Conservation (phyloP, 305 asterid genomes). For the Solanum hybrid region DNA sequence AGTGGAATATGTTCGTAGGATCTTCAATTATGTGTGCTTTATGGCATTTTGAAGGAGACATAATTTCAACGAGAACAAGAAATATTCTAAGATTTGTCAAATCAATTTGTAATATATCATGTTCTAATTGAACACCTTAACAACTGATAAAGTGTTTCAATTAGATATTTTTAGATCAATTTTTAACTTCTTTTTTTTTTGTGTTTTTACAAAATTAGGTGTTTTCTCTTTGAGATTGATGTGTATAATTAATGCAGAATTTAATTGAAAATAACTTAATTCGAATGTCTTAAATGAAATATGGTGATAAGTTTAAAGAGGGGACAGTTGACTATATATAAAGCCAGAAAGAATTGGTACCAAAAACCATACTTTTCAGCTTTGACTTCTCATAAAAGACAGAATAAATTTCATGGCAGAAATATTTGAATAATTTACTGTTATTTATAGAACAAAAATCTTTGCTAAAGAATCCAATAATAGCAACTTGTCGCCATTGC, state of each 20-base stretch:
- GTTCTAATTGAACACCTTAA: background rate
- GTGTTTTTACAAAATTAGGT: background rate
- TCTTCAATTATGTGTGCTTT: background rate
- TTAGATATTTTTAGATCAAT: background rate
- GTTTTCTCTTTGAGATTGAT: background rate
- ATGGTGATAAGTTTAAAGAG: background rate
- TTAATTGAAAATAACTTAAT: no score
- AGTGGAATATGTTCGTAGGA: background rate
- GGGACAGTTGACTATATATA: background rate
- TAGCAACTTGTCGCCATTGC: background rate
- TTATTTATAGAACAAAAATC: background rate
- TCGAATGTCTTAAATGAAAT: no score
- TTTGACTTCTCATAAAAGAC: conserved; percentile 10
- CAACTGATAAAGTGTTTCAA: rapidly evolving
- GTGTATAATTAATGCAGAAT: background rate
- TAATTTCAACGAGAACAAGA: background rate
- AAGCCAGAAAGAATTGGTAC: background rate
- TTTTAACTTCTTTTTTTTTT: no score
- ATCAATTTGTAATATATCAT: background rate
- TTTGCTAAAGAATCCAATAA: conserved; percentile 7
- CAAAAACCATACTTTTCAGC: background rate
- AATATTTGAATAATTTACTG: background rate
- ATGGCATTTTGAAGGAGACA: background rate
- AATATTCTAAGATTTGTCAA: background rate
- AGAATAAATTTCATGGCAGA: background rate